Evolutionary conservation across 2,329 filamentous ascomycete species (phyloP).

Genomic region (Aaosphaeria pasadenensis): DNA sequence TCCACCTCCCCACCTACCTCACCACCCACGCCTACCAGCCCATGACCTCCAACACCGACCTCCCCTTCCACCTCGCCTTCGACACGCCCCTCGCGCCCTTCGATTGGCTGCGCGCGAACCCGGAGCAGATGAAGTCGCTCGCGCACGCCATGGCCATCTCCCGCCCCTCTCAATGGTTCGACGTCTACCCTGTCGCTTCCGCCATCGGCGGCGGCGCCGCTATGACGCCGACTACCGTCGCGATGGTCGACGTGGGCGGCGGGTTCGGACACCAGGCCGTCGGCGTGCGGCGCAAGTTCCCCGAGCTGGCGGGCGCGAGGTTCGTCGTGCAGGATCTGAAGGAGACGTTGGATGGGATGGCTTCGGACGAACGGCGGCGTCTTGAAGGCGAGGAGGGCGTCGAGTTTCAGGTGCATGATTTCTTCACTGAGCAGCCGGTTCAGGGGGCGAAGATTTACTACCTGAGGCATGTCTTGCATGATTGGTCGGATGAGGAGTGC

Average conservation of each 20-base stretch:
- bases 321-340: constrained; percentile 26
- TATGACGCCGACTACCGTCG: constrained; percentile 7
- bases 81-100: constrained; percentile 23
- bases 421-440: constrained; percentile 28
- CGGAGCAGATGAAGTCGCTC: constrained; percentile 23
- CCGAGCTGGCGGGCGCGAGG: constrained; percentile 6
- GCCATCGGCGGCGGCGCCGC: constrained; percentile 14
- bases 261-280: constrained; percentile 26
- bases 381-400: constrained; percentile 14
- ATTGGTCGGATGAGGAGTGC: constrained; percentile 28
- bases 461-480: constrained; percentile 30
- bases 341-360: constrained; percentile 11
- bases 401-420: constrained; percentile 29
- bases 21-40: constrained; percentile 21
- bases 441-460: constrained; percentile 32
- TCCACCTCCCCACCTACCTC: constrained; percentile 29
- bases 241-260: constrained; percentile 32
- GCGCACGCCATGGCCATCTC: constrained; percentile 27
- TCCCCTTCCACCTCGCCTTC: constrained; percentile 24
- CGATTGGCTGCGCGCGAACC: constrained; percentile 24
- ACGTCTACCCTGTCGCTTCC: constrained; percentile 15
- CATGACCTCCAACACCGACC: constrained; percentile 19
- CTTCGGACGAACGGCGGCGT: background rate
- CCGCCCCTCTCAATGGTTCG: constrained; percentile 15
- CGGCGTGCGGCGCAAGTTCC: constrained; percentile 17